A percentile compares a stretch with the other conserved stretches of the same genome.
Evolutionary conservation across 768 basidiomycete genomes (phyloP).

Genomic region (Lactarius tabidus): DNA sequence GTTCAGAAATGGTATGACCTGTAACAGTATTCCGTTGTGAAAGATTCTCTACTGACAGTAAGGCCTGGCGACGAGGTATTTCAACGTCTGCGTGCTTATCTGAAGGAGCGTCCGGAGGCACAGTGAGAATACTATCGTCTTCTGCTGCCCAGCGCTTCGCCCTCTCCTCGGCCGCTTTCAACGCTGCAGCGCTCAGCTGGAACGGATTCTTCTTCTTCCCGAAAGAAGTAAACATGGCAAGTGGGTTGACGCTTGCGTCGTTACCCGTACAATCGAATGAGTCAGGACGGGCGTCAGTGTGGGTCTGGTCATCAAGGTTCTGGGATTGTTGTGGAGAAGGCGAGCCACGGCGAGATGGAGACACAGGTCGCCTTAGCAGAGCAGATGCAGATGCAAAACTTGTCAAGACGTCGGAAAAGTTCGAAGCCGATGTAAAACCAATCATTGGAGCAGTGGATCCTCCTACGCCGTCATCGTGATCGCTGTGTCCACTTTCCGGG

Average conservation of each 20-base stretch:
- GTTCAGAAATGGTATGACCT: background rate
- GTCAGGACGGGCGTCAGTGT: background rate
- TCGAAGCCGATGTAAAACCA: slow-evolving; percentile 16
- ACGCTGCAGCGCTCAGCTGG: slow-evolving; percentile 15
- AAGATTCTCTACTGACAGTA: slow-evolving; percentile 2
- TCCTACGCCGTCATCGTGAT: background rate
- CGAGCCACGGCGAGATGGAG: slow-evolving; percentile 2
- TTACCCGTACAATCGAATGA: background rate
- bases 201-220: slow-evolving; percentile 17
- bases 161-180: slow-evolving; percentile 11
- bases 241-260: background rate
- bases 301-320: background rate
- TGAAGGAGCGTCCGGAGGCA: background rate
- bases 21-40: background rate
- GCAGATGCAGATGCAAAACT: slow-evolving; percentile 15
- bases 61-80: slow-evolving; percentile 3
- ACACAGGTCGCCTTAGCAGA: background rate
- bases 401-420: background rate
- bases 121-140: background rate
- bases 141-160: slow-evolving; percentile 20
- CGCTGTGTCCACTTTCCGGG: background rate
- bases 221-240: slow-evolving; percentile 14
- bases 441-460: background rate
- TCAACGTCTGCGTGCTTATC: background rate
- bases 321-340: background rate